Percentiles rank a stretch among this genome's conserved stretches.
These are phyloP conservation scores for Hypoxylon intermedium DNA, from an alignment of 495 filamentous ascomycete species.

Conservation along the genomic window DNA sequence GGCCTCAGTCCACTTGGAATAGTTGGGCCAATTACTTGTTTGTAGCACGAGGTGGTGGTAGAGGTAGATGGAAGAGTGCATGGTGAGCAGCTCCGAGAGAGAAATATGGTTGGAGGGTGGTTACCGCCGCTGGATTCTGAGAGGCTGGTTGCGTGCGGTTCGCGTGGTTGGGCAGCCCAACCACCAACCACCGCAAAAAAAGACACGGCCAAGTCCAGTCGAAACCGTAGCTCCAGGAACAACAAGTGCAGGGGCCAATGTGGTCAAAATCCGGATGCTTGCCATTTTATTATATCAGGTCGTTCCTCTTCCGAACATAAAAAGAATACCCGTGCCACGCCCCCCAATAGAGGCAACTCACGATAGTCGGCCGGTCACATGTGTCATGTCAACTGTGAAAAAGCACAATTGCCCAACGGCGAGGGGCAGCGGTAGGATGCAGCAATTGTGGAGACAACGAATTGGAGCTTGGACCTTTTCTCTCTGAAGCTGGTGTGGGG, in stretches of 20 bases:
- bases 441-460: neutral
- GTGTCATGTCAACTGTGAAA: too few relatives aligned
- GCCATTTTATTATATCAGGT: neutral
- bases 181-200: conserved; percentile 17
- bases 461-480: conserved; percentile 1
- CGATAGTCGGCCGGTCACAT: too few relatives aligned
- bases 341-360: neutral
- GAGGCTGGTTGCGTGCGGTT: conserved; percentile 37
- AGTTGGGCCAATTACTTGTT: conserved; percentile 31
- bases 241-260: neutral
- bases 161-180: conserved; percentile 34
- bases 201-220: conserved; percentile 4
- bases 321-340: too few relatives aligned
- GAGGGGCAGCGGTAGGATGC: neutral
- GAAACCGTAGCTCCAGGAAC: conserved; percentile 16
- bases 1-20: conserved; percentile 31
- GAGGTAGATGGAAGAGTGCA: conserved; percentile 23
- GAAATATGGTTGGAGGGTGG: conserved; percentile 38
- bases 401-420: neutral
- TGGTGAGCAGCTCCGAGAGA: conserved; percentile 7
- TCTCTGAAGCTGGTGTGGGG: neutral
- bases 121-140: conserved; percentile 15
- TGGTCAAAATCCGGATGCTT: neutral
- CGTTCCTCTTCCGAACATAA: neutral
- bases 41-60: conserved; percentile 22